Evolutionary conservation across 2,329 filamentous ascomycete species (phyloP), one percentile per base, ranked within the genome.

Genomic region (Trichoderma citrinoviride): DNA sequence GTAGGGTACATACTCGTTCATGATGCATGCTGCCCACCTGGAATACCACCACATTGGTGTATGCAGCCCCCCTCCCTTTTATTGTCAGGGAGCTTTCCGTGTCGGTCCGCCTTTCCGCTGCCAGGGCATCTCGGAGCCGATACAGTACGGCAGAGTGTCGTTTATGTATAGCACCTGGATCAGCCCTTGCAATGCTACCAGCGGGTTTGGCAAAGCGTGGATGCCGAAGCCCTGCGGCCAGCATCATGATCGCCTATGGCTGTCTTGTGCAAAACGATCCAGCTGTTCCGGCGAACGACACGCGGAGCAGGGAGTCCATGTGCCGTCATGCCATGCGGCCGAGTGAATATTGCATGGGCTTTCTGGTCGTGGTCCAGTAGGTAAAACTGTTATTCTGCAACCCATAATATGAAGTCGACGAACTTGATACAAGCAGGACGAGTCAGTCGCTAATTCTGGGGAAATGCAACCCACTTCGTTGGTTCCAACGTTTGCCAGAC

Each of bases 31-130:
- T 14, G 33, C 10, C 10, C 3, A 14, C 33, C 33, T 37, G 33
- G 2, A 37, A 37, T 10, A 33, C 8, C 33, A 37, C 33, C 33
- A 37, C 33, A 14, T 14, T 44, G 41, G 41, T 7, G 17, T 19
- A 47, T 23, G 7, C 14, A 47, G 12, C 5, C 5, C 19, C 44
- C n/a, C 12, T n/a, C 14, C 17, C 33, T 17, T 19, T 25, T 40
- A 25, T 33, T 33, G n/a, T 25, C 23, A 44, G 37, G n/a, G 25
- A 50, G 47, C 47, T 53, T 61, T 15, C 58, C 58, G 33, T 37
- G 40, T 25, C 58, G 58, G 58, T 61, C 47, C 58, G 58, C 40
- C 23, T 52, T 21, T 61, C 58, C 58, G 58, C 21, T 23, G 23
- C 21, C 58, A 61, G 46, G 47, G 46, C 23, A 50, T 33, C 17